phyloP scores from a whole-genome alignment of 768 basidiomycete species.

The Pleurotus ostreatus region DNA sequence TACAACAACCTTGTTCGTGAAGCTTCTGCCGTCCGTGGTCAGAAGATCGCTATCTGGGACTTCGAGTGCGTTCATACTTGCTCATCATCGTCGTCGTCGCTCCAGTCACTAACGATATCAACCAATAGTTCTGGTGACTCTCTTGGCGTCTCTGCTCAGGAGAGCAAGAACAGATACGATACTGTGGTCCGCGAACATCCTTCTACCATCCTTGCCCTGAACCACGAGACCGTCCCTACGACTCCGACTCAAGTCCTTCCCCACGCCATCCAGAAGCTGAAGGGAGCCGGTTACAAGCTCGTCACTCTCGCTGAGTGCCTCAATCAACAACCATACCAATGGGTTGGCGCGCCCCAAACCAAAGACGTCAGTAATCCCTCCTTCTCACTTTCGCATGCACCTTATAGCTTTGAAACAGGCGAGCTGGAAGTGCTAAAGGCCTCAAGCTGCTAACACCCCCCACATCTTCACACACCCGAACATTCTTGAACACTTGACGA shows the following conservation, averaged over 20 bases:
- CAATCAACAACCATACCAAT: conserved; percentile 32
- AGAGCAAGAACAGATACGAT: conserved; percentile 26
- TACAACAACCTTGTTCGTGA: conserved; percentile 44
- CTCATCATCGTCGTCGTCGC: background rate
- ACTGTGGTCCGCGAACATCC: conserved; percentile 25
- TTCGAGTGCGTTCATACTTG: conserved; percentile 17
- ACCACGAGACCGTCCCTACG: conserved; percentile 31
- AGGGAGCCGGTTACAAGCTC: conserved; percentile 36
- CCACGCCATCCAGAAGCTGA: conserved; percentile 31
- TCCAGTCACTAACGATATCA: background rate
- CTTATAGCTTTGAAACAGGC: background rate
- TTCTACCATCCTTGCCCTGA: conserved; percentile 30
- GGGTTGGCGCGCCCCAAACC: conserved; percentile 22
- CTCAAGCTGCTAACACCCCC: background rate
- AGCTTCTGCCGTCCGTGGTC: conserved; percentile 26
- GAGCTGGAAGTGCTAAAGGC: background rate
- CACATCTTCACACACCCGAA: background rate
- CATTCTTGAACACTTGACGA: no score
- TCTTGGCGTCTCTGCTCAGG: conserved; percentile 19
- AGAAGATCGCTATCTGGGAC: conserved; percentile 31
- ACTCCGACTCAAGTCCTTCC: conserved; percentile 28
- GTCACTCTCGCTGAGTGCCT: conserved; percentile 43
- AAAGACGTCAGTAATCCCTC: background rate
- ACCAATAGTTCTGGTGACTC: conserved; percentile 33
- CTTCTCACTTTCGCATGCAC: conserved; percentile 20